Evolutionary conservation across 2,329 filamentous ascomycete species (phyloP), one percentile per base, ranked within the genome.

Genomic region (Cercospora berteroae): DNA sequence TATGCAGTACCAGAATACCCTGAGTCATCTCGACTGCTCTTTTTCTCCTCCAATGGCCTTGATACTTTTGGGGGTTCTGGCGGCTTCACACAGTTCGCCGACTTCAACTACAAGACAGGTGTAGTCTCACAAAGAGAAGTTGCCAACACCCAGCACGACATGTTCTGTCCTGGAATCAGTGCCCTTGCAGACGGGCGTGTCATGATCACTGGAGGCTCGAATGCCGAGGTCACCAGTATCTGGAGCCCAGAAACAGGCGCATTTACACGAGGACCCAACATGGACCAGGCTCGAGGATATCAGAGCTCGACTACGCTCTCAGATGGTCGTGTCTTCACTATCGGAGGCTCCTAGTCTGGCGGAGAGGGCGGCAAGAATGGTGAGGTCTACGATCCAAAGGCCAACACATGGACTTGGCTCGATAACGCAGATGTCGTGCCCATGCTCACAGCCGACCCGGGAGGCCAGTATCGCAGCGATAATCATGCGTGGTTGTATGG

Each of bases 151-250:
- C 70, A 79, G 3, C 83, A 86, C 70, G 84, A 86, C 71, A 86
- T 86, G 84, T 86, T 86, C 70, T 87, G 85, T 71, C 85, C 86
- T 0, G 86, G 85, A 1, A 84, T 87, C 60, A 83, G 81, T 8
- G 75, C 83, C 5, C 83, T 84, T 64, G 80, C 79, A 16, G 76
- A 81, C 7, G 86, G 85, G 0, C 78, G 80, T 12, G 79, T 86
- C 9, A 73, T 88, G 2, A 82, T 88, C 4, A 84, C 83, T 0
- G 86, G 87, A 4, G 87, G 87, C 0, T 81, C 82, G 27, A 80
- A 83, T 62, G 82, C 82, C 8, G 74, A 78, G 4, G 81, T 81
- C 55, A 85, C 83, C 1, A 85, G 82, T 60, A 78, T 86, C 33
- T 86, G 83, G 74, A 74, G 83, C 68, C 79, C 80, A 1, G 70